A percentile compares a stretch with the other conserved stretches of the same genome.
Evolutionary conservation across 2,329 filamentous ascomycete genomes (phyloP).

Genomic region (Ophiostoma ulmi): DNA sequence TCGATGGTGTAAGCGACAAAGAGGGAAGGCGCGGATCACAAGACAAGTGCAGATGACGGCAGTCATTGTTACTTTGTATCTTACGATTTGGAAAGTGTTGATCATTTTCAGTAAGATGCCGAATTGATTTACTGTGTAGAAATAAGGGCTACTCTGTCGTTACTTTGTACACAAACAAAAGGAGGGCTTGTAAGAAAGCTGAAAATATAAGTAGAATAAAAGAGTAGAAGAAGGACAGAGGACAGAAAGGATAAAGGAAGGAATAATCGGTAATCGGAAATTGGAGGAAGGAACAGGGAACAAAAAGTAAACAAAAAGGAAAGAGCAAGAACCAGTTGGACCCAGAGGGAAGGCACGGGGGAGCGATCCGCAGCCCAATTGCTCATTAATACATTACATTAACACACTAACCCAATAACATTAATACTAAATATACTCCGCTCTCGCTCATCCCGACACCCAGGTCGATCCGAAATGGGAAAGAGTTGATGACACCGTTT

Average conservation of each 20-base stretch:
- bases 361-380: background rate
- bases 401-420: too few relatives aligned
- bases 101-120: too few relatives aligned
- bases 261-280: too few relatives aligned
- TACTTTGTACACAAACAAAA: too few relatives aligned
- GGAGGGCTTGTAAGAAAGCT: too few relatives aligned
- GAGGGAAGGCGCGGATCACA: background rate
- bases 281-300: background rate
- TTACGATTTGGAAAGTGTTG: background rate
- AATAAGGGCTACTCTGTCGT: too few relatives aligned
- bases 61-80: too few relatives aligned
- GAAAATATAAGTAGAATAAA: background rate
- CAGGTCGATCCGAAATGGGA: conserved; percentile 3
- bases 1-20: conserved; percentile 6
- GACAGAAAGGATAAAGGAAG: background rate
- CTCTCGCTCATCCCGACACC: conserved; percentile 5
- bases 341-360: background rate
- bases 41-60: background rate
- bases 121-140: too few relatives aligned
- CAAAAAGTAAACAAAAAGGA: background rate
- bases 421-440: background rate
- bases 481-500: background rate
- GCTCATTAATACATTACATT: background rate
- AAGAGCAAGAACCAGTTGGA: background rate
- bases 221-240: background rate